Evolutionary conservation across 2,329 filamentous ascomycete genomes (phyloP).

Genomic region (Cryphonectria carpinicola): DNA sequence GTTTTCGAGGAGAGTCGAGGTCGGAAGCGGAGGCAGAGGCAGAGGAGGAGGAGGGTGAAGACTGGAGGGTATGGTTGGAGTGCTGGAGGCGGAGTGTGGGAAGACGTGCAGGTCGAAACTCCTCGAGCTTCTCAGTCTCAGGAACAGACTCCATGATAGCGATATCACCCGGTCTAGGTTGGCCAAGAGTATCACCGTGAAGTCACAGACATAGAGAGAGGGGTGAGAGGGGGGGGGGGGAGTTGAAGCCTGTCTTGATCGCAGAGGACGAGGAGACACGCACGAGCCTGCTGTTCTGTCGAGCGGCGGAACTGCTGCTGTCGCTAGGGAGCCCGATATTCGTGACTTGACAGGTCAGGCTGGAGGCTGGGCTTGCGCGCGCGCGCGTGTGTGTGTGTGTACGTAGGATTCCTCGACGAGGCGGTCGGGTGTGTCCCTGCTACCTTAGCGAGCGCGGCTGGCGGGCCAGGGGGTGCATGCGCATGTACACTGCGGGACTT

Average conservation of each 20-base stretch:
- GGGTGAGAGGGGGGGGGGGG: background rate
- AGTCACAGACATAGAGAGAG: conserved; percentile 16
- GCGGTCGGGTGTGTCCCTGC: background rate
- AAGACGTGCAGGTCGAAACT: conserved; percentile 62
- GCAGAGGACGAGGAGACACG: background rate
- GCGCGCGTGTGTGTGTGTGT: background rate
- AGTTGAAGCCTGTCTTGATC: background rate
- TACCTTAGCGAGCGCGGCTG: conserved; percentile 15
- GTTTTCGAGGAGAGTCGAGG: conserved; percentile 53
- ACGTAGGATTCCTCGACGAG: conserved; percentile 1
- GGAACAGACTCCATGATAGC: conserved; percentile 67
- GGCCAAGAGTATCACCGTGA: conserved; percentile 21
- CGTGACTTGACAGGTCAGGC: background rate
- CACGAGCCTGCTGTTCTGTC: background rate
- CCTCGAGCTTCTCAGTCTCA: conserved; percentile 70
- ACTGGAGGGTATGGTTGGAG: conserved; percentile 38
- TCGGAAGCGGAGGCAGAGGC: conserved; percentile 37
- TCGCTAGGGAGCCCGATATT: background rate
- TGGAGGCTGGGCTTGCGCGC: background rate
- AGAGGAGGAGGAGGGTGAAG: conserved; percentile 29
- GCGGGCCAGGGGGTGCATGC: conserved; percentile 12
- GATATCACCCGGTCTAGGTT: conserved; percentile 19
- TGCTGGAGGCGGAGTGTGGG: conserved; percentile 56
- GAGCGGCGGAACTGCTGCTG: background rate
- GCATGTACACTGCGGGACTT: background rate